A percentile compares a stretch with the other conserved stretches of the same genome.
Conservation (phyloP, 495 filamentous ascomycete genomes). For the Entonaema liquescens region DNA sequence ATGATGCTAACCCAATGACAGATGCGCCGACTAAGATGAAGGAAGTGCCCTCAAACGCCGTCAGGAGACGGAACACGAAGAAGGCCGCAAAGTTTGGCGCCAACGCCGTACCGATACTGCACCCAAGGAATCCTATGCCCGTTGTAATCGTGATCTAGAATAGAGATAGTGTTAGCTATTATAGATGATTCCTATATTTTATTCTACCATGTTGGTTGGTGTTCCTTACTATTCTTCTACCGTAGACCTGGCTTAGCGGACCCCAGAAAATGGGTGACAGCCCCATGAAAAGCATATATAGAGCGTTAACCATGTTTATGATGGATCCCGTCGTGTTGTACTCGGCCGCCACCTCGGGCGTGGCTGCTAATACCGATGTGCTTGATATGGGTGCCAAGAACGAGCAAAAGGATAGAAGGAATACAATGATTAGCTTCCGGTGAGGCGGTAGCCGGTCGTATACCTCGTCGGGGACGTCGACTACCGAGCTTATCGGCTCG, state of each 20-base stretch:
- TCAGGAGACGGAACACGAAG: slow-evolving; percentile 74
- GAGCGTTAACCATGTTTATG: slow-evolving; percentile 73
- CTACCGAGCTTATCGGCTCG: slow-evolving; percentile 51
- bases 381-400: slow-evolving; percentile 75
- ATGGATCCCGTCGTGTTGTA: slow-evolving; percentile 70
- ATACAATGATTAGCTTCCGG: slow-evolving; percentile 68
- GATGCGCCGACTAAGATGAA: slow-evolving; percentile 73
- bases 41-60: slow-evolving; percentile 75
- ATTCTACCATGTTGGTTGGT: background rate
- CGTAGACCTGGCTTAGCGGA: slow-evolving; percentile 72
- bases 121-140: slow-evolving; percentile 66
- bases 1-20: slow-evolving; percentile 58
- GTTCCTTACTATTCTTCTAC: slow-evolving; percentile 63
- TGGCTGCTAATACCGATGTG: slow-evolving; percentile 73
- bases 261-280: slow-evolving; percentile 73
- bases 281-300: slow-evolving; percentile 77
- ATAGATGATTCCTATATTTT: slow-evolving; percentile 2
- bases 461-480: slow-evolving; percentile 56
- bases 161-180: slow-evolving; percentile 4
- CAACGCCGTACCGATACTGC: slow-evolving; percentile 72
- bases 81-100: slow-evolving; percentile 72
- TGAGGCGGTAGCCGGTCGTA: slow-evolving; percentile 63
- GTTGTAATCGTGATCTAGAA: slow-evolving; percentile 64
- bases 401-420: slow-evolving; percentile 70
- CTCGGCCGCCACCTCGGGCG: slow-evolving; percentile 71